Evolutionary conservation across 2,329 filamentous ascomycete genomes (phyloP), one percentile per base, ranked within the genome.

Genomic region (Phyllosticta citriasiana): DNA sequence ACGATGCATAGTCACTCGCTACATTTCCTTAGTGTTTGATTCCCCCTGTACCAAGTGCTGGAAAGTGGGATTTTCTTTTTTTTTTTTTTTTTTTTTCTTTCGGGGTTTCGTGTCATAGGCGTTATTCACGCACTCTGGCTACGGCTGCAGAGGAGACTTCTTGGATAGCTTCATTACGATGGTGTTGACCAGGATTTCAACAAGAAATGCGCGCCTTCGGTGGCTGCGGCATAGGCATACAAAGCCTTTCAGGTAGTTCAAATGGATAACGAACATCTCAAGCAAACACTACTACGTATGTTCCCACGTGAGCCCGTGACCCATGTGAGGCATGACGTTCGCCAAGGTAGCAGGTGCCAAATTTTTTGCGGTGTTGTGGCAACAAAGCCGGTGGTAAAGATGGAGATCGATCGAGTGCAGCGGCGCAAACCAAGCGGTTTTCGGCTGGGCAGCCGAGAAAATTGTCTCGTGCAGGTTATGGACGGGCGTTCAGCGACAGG

Each of bases 31-130:
- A 12, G 33, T 16, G 33, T 40, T 55, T 53, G 53, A 30, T 33
- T 53, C 57, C 52, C 57, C 53, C 57, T 40, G 30, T 53, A 55
- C 57, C 57, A 59, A 59, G 57, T 55, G 57, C 57, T 59, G 57
- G 57, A 30, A 59, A 50, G 30, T 47, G 57, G 57, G 52, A 52
- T 53, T 30, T 30, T 30, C 52, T 55, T 30, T 59, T 59, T 59
- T 59, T 9, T 53, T 30, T 30, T 30, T 33, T 55, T 30, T 59
- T 59, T 59, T 59, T 9, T 4, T 12, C 14, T 40, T 40, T 16
- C 1, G 33, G 33, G 33, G 33, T 40, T 12, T 16, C 19, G 19
- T 22, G 19, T 22, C 19, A 40, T 7, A 9, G 33, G 9, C 8
- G 12, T 40, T 40, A 8, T 16, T 35, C 9, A 30, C 33, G 33